Conservation (phyloP, 169 alveolate genomes). For the Ichthyophthirius multifiliis region DNA sequence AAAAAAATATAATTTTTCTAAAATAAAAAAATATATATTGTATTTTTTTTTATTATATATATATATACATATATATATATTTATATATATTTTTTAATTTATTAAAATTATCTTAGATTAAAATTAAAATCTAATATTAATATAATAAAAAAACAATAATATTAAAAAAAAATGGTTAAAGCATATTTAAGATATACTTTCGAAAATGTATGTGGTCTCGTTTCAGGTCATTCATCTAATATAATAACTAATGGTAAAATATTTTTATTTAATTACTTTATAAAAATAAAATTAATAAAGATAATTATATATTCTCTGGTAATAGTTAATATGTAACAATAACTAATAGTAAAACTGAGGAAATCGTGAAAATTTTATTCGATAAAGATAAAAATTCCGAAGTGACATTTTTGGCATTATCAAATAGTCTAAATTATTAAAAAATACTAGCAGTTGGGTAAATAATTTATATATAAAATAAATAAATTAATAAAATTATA, state of each 20-base stretch:
- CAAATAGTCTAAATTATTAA: not conserved
- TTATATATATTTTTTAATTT: too few species aligned
- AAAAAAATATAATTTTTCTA: too few species aligned
- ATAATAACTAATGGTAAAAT: not conserved
- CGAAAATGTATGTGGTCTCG: constrained; percentile 31
- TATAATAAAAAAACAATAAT: not conserved
- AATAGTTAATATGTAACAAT: constrained; percentile 46
- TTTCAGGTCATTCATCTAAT: constrained; percentile 32
- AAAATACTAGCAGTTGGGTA: constrained; percentile 30
- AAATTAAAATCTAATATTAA: not conserved
- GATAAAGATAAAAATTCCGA: constrained; percentile 43
- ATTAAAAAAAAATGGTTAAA: constrained; percentile 63
- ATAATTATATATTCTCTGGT: constrained; percentile 22
- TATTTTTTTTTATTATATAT: too few species aligned
- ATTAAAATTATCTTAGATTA: too few species aligned
- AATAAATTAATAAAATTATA: not conserved
- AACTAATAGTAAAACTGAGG: constrained; percentile 44
- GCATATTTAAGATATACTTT: constrained; percentile 62
- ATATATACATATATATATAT: too few species aligned
- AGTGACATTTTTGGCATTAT: constrained; percentile 40
- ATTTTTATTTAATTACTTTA: not conserved
- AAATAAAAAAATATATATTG: too few species aligned
- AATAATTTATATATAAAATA: not conserved
- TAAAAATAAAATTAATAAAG: not conserved
- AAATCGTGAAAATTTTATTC: constrained; percentile 30